phyloP scores from a whole-genome alignment of 1,284 basidiomycete genomes.

The Sporisorium sorghi region DNA sequence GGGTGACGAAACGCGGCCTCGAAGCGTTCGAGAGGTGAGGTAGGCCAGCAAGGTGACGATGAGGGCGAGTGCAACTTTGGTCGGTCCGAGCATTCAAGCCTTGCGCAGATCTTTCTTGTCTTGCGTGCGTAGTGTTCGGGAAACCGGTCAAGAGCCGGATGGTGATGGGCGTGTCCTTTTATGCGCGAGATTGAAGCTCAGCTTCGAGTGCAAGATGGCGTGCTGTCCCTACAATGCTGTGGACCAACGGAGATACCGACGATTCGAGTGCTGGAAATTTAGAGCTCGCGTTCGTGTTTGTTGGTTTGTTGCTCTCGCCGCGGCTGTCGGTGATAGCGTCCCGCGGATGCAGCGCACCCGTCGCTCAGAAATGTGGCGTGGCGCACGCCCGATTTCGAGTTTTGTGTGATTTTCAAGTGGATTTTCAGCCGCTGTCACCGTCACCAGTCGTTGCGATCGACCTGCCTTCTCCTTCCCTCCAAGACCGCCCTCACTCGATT shows the following conservation, averaged over 20 bases:
- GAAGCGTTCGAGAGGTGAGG: conserved; percentile 6
- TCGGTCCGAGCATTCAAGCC: conserved; percentile 16
- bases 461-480: neutral
- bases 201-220: neutral
- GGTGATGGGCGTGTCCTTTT: neutral
- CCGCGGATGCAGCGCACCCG: conserved; percentile 9
- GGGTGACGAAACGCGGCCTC: neutral
- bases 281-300: neutral
- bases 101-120: neutral
- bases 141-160: neutral
- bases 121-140: neutral
- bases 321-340: conserved; percentile 2
- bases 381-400: neutral
- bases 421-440: neutral
- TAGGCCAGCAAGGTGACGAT: conserved; percentile 17
- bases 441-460: conserved; percentile 4
- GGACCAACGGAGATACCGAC: too few relatives aligned
- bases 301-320: conserved; percentile 1
- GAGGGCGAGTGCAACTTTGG: conserved; percentile 10
- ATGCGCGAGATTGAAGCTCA: neutral
- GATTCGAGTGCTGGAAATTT: neutral
- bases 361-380: neutral
- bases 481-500: neutral
- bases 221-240: neutral
- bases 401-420: neutral